Conservation (phyloP, 1,284 basidiomycete genomes). For the Schizophyllum amplum region DNA sequence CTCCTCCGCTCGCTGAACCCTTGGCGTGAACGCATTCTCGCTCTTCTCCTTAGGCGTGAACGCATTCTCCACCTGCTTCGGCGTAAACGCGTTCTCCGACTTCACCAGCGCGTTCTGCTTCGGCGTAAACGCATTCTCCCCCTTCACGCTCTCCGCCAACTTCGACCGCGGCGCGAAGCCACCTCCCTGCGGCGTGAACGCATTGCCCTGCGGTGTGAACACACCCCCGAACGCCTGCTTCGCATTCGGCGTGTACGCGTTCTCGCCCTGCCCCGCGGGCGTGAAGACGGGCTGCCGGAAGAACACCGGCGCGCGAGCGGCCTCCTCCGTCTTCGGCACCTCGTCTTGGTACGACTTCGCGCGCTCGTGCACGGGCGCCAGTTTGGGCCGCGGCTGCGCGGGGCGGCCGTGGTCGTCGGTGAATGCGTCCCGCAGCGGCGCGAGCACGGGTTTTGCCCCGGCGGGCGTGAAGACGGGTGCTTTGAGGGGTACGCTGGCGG, state of each 20-base stretch:
- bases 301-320: not conserved
- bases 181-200: slow-evolving; percentile 18
- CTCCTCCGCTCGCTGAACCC: slow-evolving; percentile 23
- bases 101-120: slow-evolving; percentile 20
- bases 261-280: no score
- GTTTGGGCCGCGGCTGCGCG: slow-evolving; percentile 17
- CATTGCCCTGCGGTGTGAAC: slow-evolving; percentile 68
- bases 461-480: slow-evolving; percentile 50
- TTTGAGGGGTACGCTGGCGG: no score
- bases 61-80: slow-evolving; percentile 12
- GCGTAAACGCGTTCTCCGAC: slow-evolving; percentile 16
- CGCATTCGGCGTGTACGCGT: no score
- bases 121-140: slow-evolving; percentile 19
- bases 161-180: not conserved
- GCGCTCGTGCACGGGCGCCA: slow-evolving; percentile 28
- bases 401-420: slow-evolving; percentile 38
- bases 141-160: slow-evolving; percentile 5
- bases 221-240: slow-evolving; percentile 35
- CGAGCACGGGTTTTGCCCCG: slow-evolving; percentile 27
- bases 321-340: slow-evolving; percentile 28
- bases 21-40: slow-evolving; percentile 9
- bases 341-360: slow-evolving; percentile 37
- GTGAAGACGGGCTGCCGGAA: slow-evolving; percentile 6
- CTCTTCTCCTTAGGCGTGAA: not conserved
- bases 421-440: slow-evolving; percentile 36